A percentile compares a stretch with the other conserved stretches of the same genome.
Conservation (phyloP, 148 eudicot genomes). For the Fagopyrum esculentum region DNA sequence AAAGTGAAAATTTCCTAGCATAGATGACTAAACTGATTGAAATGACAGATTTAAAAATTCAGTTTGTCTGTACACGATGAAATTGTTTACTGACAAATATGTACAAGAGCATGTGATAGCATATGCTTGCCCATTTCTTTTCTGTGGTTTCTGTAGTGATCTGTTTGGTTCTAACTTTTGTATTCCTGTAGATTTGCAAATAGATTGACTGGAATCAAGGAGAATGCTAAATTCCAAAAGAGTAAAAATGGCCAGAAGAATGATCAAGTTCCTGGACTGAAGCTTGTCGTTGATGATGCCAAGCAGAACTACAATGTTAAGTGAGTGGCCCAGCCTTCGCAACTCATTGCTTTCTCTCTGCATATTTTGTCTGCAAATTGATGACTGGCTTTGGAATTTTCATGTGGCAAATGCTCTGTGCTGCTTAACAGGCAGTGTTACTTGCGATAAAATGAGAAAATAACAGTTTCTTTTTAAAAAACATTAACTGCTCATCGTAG, state of each 20-base stretch:
- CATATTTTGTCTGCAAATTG: background rate
- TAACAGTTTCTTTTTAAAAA: no score
- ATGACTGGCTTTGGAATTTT: no score
- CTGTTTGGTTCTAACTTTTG: background rate
- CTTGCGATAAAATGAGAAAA: no score
- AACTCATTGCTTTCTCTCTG: background rate
- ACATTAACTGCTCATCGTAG: no score
- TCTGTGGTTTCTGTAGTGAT: background rate
- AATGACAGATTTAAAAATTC: no score
- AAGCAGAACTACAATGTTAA: slow-evolving; percentile 68
- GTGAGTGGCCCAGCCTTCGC: slow-evolving; percentile 31
- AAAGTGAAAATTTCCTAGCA: no score
- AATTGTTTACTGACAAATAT: background rate
- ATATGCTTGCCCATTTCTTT: background rate
- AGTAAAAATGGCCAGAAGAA: slow-evolving; percentile 41
- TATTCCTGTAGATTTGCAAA: slow-evolving; percentile 62
- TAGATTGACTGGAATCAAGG: slow-evolving; percentile 84
- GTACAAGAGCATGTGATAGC: background rate
- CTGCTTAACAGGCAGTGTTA: no score
- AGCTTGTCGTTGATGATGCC: slow-evolving; percentile 68
- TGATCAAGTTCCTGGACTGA: slow-evolving; percentile 60
- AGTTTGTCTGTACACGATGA: background rate
- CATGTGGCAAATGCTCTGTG: no score
- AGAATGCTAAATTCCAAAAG: slow-evolving; percentile 80
- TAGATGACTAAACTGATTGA: no score